phyloP scores from a whole-genome alignment of 345 rosid genomes.

The Heritiera fomes region DNA sequence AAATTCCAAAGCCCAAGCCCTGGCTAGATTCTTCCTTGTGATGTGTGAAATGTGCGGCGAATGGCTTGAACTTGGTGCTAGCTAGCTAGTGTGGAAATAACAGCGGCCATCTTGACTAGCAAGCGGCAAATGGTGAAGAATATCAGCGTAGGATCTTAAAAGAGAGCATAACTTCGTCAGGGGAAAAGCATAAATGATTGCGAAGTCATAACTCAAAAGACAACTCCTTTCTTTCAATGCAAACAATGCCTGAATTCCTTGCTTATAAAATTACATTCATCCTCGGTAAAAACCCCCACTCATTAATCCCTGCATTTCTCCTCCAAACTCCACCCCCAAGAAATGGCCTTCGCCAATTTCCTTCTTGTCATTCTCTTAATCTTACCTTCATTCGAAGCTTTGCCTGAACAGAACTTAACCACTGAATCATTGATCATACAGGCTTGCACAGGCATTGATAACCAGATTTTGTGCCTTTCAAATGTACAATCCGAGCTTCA shows the following conservation, averaged over 20 bases:
- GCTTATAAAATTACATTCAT: slow-evolving; percentile 26
- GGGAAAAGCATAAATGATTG: slow-evolving; percentile 41
- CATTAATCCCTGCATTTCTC: slow-evolving; percentile 17
- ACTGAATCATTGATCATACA: slow-evolving; percentile 40
- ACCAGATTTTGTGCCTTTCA: slow-evolving; percentile 53
- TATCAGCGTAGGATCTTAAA: slow-evolving; percentile 24
- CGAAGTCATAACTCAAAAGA: slow-evolving; percentile 33
- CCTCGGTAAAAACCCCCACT: background rate
- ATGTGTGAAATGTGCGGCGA: background rate
- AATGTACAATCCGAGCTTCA: slow-evolving; percentile 44
- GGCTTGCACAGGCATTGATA: slow-evolving; percentile 51
- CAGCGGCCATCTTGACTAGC: background rate
- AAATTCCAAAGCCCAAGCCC: background rate
- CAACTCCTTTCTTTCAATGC: slow-evolving; percentile 49
- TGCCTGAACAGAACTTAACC: slow-evolving; percentile 36
- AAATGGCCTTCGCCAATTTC: slow-evolving; percentile 45
- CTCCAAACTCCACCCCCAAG: background rate
- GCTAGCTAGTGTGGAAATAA: background rate
- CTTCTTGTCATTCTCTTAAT: slow-evolving; percentile 38
- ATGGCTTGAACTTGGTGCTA: background rate
- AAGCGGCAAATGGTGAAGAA: slow-evolving; percentile 23
- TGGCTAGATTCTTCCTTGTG: background rate
- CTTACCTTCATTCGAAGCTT: slow-evolving; percentile 36
- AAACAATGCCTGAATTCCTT: slow-evolving; percentile 44
- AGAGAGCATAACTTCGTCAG: slow-evolving; percentile 64